Conservation (phyloP, 2,329 filamentous ascomycete species). For the Penicillium sp. region DNA sequence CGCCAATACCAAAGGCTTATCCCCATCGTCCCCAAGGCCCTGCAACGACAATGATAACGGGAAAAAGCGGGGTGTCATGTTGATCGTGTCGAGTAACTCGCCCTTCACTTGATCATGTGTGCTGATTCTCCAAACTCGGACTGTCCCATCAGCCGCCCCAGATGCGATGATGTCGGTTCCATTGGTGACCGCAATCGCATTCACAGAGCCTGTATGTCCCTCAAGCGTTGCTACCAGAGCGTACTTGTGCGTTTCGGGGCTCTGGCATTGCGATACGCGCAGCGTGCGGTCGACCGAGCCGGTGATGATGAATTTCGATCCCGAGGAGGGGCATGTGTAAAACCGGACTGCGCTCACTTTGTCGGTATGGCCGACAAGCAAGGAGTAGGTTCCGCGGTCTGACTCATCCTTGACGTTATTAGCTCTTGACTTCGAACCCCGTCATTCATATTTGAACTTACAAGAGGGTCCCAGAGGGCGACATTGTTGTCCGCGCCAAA, state of each 20-base stretch:
- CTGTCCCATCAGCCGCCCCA: constrained; percentile 63
- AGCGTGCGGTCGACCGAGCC: constrained; percentile 81
- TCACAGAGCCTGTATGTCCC: constrained; percentile 75
- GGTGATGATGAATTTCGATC: constrained; percentile 66
- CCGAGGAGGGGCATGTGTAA: constrained; percentile 56
- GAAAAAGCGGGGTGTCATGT: constrained; percentile 76
- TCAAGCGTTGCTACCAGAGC: constrained; percentile 53
- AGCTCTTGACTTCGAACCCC: constrained; percentile 14
- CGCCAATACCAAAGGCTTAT: constrained; percentile 64
- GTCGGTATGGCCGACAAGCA: constrained; percentile 76
- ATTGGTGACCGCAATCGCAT: constrained; percentile 57
- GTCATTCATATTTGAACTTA: constrained; percentile 47
- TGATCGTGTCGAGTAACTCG: constrained; percentile 68
- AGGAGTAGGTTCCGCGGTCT: constrained; percentile 61
- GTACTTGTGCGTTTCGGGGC: constrained; percentile 36
- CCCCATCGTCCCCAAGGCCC: constrained; percentile 57
- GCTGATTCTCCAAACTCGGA: constrained; percentile 69
- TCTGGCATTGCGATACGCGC: constrained; percentile 58
- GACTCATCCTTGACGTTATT: constrained; percentile 40
- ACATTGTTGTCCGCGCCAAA: constrained; percentile 89
- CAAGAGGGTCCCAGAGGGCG: constrained; percentile 80
- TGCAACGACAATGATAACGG: constrained; percentile 75
- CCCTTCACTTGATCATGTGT: constrained; percentile 36
- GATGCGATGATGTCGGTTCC: constrained; percentile 55
- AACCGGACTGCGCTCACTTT: constrained; percentile 84